These are phyloP conservation scores for Colletotrichum acutatum DNA, from an alignment of 2,329 filamentous ascomycete genomes.

Conservation along the genomic window DNA sequence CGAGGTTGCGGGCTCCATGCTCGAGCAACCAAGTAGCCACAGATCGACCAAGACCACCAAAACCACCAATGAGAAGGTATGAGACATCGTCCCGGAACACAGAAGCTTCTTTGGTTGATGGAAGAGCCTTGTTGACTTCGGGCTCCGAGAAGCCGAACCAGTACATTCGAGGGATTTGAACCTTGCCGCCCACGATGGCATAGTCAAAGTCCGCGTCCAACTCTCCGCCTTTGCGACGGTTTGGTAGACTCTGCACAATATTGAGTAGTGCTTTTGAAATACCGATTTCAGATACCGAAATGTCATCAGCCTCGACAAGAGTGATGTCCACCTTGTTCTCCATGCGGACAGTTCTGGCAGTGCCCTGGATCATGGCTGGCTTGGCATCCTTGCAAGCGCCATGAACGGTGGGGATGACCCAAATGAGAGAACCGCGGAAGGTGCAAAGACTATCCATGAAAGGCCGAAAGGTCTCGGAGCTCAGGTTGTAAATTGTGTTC, in stretches of 20 bases:
- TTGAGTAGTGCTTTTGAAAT: constrained; percentile 5
- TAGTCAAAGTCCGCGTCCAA: constrained; percentile 46
- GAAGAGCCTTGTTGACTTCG: constrained; percentile 37
- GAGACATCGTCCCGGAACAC: constrained; percentile 8
- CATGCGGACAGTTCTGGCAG: constrained; percentile 42
- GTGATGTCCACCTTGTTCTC: constrained; percentile 42
- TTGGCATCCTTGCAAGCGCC: constrained; percentile 40
- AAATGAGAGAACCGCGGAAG: constrained; percentile 39
- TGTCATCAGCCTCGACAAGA: constrained; percentile 7
- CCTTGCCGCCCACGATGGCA: constrained; percentile 40
- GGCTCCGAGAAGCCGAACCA: constrained; percentile 27
- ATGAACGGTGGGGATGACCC: constrained; percentile 44
- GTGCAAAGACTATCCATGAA: constrained; percentile 28
- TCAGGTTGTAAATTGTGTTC: constrained; percentile 41
- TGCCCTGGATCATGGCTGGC: constrained; percentile 44
- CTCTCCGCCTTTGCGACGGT: constrained; percentile 7
- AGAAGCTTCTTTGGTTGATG: constrained; percentile 39
- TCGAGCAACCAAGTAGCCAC: constrained; percentile 45
- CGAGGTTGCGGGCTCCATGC: constrained; percentile 42
- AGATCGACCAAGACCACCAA: constrained; percentile 45
- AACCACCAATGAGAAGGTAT: constrained; percentile 46
- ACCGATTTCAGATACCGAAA: neutral
- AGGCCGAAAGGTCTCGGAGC: constrained; percentile 30
- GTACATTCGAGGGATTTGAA: constrained; percentile 40
- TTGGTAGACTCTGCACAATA: constrained; percentile 17